Evolutionary conservation across 352 stramenopile species (phyloP).

Genomic region (Globisporangium rhizosaccharum): DNA sequence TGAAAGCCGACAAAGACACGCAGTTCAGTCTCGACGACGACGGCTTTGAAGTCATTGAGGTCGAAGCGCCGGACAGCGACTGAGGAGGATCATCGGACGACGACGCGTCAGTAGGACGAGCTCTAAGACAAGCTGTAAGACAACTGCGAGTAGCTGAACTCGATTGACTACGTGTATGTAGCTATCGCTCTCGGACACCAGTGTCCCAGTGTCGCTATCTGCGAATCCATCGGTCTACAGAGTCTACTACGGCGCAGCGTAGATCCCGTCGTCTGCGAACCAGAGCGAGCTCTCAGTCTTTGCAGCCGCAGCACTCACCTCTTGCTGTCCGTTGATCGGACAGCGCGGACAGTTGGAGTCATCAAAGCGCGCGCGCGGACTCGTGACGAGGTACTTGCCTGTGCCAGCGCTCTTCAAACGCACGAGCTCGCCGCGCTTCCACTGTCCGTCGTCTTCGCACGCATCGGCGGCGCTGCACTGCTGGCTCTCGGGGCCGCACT

Average conservation of each 20-base stretch:
- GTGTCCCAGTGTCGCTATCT: background rate
- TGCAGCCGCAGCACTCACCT: conserved; percentile 59
- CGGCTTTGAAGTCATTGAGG: conserved; percentile 60
- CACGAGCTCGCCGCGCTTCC: conserved; percentile 75
- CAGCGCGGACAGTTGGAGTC: conserved; percentile 77
- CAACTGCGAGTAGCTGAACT: background rate
- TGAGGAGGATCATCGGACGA: background rate
- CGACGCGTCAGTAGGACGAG: background rate
- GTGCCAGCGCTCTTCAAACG: conserved; percentile 54
- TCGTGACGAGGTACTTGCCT: conserved; percentile 47
- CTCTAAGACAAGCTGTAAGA: background rate
- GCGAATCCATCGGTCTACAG: background rate
- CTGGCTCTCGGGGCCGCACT: conserved; percentile 55
- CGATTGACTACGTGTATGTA: conserved; percentile 2
- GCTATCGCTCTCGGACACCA: background rate
- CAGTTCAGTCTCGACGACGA: conserved; percentile 79
- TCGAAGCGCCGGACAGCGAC: conserved; percentile 20
- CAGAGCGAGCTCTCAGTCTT: conserved; percentile 55
- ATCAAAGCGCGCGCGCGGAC: conserved; percentile 50
- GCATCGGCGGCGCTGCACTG: conserved; percentile 64
- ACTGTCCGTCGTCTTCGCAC: conserved; percentile 66
- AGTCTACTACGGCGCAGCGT: conserved; percentile 45
- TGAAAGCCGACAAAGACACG: conserved; percentile 62
- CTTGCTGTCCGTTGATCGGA: conserved; percentile 83
- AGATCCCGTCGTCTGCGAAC: conserved; percentile 81